A percentile compares a stretch with the other conserved stretches of the same genome.
Evolutionary conservation across 176 grass and related monocot species (phyloP).

Genomic region (maize (Zea mays)): Zm-B73-REFERENCE-NAM-5.0 NC_050098.1:221054501-221055000

Average conservation of each 20-base stretch:
- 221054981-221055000: background rate
- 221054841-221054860: constrained; percentile 96
- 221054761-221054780: constrained; percentile 92
- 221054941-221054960: constrained; percentile 21
- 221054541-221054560: constrained; percentile 81
- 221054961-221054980: constrained; percentile 24
- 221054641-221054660: background rate
- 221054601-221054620: constrained; percentile 15
- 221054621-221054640: constrained; percentile 1
- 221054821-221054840: constrained; percentile 99
- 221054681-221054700: constrained; percentile 63
- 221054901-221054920: constrained; percentile 30
- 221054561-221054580: constrained; percentile 71
- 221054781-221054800: constrained; percentile 94
- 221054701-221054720: constrained; percentile 83
- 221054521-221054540: constrained; percentile 91
- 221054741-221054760: constrained; percentile 90
- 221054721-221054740: constrained; percentile 89
- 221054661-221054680: constrained; percentile 27
- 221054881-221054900: constrained; percentile 94
- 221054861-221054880: constrained; percentile 96
- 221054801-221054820: constrained; percentile 88
- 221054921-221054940: constrained; percentile 3
- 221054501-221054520: constrained; percentile 99
- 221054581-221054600: constrained; percentile 17